Evolutionary conservation across 192 early-diverging fungal genomes (phyloP).

Genomic region (Backusella sp.): DNA sequence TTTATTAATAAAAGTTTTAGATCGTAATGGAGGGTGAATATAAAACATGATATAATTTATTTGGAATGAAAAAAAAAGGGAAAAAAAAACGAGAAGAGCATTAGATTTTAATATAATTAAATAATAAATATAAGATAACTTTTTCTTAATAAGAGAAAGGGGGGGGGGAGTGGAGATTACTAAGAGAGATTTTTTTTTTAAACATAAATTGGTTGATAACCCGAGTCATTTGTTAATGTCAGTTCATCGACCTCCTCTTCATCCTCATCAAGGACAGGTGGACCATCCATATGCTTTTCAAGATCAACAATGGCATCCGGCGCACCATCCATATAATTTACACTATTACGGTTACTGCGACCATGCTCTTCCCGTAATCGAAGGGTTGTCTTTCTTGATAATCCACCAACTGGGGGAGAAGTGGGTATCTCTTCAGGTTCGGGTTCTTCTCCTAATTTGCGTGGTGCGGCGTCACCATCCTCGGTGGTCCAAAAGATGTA

Average conservation of each 20-base stretch:
- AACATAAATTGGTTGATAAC: background rate
- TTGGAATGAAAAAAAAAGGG: background rate
- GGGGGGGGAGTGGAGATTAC: background rate
- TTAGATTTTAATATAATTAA: constrained; percentile 1
- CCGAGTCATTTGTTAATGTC: constrained; percentile 11
- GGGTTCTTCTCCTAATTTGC: constrained; percentile 20
- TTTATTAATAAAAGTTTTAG: background rate
- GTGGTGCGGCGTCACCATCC: constrained; percentile 54
- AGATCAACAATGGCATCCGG: constrained; percentile 41
- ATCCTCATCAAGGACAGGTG: constrained; percentile 26
- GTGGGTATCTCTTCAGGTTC: background rate
- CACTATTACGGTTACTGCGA: constrained; percentile 46
- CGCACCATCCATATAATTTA: constrained; percentile 44
- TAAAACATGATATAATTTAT: background rate
- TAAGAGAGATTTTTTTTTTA: background rate
- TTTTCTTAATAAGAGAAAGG: background rate
- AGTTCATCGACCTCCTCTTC: constrained; percentile 46
- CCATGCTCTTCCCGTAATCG: constrained; percentile 27
- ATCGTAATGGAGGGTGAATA: background rate
- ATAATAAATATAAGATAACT: background rate
- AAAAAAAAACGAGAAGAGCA: background rate
- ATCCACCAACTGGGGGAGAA: background rate
- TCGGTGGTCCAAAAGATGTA: constrained; percentile 79
- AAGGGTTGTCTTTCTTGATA: constrained; percentile 21
- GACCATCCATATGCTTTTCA: constrained; percentile 38